Evolutionary conservation across 257 asterid genomes (phyloP), one percentile per base, ranked within the genome.

Genomic region (Fraxinus excelsior): DNA sequence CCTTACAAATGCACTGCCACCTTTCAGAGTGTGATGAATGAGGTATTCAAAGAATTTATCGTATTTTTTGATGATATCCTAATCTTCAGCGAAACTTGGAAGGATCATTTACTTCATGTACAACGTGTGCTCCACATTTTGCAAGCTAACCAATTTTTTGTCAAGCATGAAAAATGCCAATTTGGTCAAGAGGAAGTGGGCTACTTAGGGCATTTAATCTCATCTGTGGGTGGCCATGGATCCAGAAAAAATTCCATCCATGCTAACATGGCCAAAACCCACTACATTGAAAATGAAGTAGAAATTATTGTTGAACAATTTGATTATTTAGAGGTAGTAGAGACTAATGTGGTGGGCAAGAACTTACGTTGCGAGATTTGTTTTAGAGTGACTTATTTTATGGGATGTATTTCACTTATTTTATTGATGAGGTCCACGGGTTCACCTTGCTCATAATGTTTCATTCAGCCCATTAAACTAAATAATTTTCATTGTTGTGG

Each of bases 261-360:
- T 53, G 32, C 16, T 40, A 3, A 31, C 16, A 12, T 73, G 77
- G 70, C 51, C 77, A 12, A 53, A 73, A 21, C 56, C 77, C 2
- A 28, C 44, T 0, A 1, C n/a, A 29, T 29, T 29, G 31, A 29
- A 29, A 29, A 1, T 29, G 31, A 29, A 29, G 2, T 29, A 29
- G 31, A 29, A 29, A 29, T 29, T 29, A 29, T 29, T 29, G 31
- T 29, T 29, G 31, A 29, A 29, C 31, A 29, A 29, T 29, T 29
- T 29, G 31, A 1, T 29, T 29, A 29, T 29, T 29, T 29, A 29
- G 31, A 29, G 31, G 31, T 29, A 29, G 31, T 29, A 29, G 31
- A 1, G 31, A 29, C 31, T 29, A 29, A 29, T 29, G 31, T 29
- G 31, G 31, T 1, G 31, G 31, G 31, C 31, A 29, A 29, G 31